A percentile compares a stretch with the other conserved stretches of the same genome.
Conservation (phyloP, 1,139 yeast species). For the Nakaseomyces kungkrabaensis region DNA sequence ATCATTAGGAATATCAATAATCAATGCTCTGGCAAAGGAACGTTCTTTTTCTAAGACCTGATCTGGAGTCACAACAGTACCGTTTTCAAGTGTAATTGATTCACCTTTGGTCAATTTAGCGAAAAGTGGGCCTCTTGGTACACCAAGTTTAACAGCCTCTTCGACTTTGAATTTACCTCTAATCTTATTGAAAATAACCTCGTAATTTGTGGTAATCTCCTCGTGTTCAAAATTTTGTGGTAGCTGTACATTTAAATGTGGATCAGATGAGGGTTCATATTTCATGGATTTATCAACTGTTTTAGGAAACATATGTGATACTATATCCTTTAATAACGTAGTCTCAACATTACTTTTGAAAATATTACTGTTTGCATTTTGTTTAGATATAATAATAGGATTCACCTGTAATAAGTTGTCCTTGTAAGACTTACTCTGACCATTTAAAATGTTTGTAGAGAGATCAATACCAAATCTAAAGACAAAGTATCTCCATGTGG, state of each 20-base stretch:
- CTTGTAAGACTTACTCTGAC: slow-evolving; percentile 28
- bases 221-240: slow-evolving; percentile 20
- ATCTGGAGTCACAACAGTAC: slow-evolving; percentile 50
- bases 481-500: slow-evolving; percentile 86
- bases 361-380: not conserved
- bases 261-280: slow-evolving; percentile 29
- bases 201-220: slow-evolving; percentile 41
- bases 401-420: slow-evolving; percentile 46
- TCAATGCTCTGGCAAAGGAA: slow-evolving; percentile 47
- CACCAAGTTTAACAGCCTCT: slow-evolving; percentile 59
- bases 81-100: slow-evolving; percentile 48
- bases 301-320: slow-evolving; percentile 39
- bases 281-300: slow-evolving; percentile 19
- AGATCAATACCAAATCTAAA: slow-evolving; percentile 67
- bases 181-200: slow-evolving; percentile 53
- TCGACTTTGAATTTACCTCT: slow-evolving; percentile 69
- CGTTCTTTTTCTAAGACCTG: slow-evolving; percentile 64
- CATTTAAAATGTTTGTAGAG: slow-evolving; percentile 34
- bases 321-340: slow-evolving; percentile 19
- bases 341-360: slow-evolving; percentile 8
- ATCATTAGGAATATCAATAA: slow-evolving; percentile 63
- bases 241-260: slow-evolving; percentile 29
- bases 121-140: slow-evolving; percentile 55
- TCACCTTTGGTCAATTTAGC: slow-evolving; percentile 52
- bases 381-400: slow-evolving; percentile 35